Conservation (phyloP, 139 green algal genomes). For the Auxenochlorella pyrenoidosa region DNA sequence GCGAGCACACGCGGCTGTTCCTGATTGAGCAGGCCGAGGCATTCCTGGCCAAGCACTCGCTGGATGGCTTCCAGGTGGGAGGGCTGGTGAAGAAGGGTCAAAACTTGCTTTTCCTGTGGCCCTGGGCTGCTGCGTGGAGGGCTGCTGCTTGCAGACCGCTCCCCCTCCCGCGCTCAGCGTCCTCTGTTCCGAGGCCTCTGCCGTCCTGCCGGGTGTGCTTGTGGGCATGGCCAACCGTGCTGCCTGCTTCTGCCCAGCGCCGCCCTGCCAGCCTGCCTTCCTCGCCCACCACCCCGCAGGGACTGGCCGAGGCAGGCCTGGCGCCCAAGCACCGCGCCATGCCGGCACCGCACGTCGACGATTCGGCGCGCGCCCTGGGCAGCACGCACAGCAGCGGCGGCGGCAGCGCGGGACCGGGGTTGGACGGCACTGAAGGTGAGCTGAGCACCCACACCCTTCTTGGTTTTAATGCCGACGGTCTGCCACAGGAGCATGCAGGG, state of each 20-base stretch:
- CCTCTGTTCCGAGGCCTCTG: no score
- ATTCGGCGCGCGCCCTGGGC: neutral
- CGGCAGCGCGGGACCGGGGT: neutral
- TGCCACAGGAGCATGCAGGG: no score
- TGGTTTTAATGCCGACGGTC: no score
- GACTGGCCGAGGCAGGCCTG: no score
- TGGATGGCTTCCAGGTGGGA: slow-evolving; percentile 37
- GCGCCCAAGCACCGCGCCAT: neutral
- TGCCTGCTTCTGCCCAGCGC: neutral
- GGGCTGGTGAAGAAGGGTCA: no score
- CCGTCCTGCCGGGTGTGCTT: no score
- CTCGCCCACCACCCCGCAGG: neutral
- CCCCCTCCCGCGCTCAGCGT: no score
- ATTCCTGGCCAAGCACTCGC: slow-evolving; percentile 33
- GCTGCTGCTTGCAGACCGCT: no score
- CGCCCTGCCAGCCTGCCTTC: neutral
- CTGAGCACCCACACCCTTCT: no score
- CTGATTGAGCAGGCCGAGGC: slow-evolving; percentile 43
- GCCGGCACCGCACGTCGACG: neutral
- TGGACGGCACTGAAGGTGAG: neutral
- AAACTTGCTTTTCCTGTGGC: no score
- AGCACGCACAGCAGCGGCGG: neutral
- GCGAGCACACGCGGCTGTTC: slow-evolving; percentile 35
- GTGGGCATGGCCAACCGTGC: neutral
- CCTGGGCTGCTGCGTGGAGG: no score